Conservation (phyloP, 163 green algal species). For the Volvox carteri region DNA sequence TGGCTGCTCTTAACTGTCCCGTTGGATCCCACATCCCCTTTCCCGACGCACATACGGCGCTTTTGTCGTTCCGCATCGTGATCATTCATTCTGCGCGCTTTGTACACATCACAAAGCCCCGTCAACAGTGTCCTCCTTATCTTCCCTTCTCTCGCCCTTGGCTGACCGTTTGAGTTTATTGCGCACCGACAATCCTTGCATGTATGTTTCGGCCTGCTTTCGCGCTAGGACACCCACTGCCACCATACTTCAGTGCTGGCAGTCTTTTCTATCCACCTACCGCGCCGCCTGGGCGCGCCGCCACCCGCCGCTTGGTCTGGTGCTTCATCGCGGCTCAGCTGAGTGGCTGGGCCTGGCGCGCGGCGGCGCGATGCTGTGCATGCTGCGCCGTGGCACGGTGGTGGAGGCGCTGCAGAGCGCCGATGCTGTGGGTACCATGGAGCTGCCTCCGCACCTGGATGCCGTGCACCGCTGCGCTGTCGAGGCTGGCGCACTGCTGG, state of each 20-base stretch:
- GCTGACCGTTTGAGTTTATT: too few species aligned
- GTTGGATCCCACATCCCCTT: too few species aligned
- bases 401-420: slow-evolving; percentile 54
- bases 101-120: too few species aligned
- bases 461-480: slow-evolving; percentile 29
- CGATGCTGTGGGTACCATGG: slow-evolving; percentile 8
- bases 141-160: too few species aligned
- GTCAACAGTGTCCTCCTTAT: too few species aligned
- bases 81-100: too few species aligned
- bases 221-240: slow-evolving; percentile 39
- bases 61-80: too few species aligned
- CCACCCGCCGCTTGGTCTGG: slow-evolving; percentile 62
- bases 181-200: too few species aligned
- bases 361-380: slow-evolving; percentile 58
- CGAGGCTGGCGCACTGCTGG: slow-evolving; percentile 55
- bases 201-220: too few species aligned
- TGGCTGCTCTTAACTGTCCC: too few species aligned
- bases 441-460: slow-evolving; percentile 16
- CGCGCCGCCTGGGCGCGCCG: slow-evolving; percentile 64
- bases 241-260: slow-evolving; percentile 54
- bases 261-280: slow-evolving; percentile 66
- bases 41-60: too few species aligned
- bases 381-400: slow-evolving; percentile 56
- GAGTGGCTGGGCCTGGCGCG: slow-evolving; percentile 49
- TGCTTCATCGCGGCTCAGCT: slow-evolving; percentile 39